Conservation (phyloP, 2,329 filamentous ascomycete species). For the Ophiostoma fasciatum region DNA sequence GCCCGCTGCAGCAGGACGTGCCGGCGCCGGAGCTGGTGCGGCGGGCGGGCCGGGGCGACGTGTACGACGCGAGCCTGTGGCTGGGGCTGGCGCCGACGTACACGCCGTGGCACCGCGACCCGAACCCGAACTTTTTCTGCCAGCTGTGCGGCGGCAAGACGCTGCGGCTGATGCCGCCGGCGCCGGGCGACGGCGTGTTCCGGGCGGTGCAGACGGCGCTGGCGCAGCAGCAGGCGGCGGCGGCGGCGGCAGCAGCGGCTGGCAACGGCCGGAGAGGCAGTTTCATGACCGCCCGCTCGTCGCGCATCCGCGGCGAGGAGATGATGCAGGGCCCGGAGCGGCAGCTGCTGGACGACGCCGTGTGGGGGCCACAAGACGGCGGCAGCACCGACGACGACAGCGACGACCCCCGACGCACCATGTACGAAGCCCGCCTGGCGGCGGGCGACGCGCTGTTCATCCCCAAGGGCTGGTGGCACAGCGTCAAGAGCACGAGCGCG, state of each 20-base stretch:
- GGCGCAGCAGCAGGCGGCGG: constrained; percentile 12
- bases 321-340: constrained; percentile 83
- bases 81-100: constrained; percentile 75
- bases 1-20: constrained; percentile 45
- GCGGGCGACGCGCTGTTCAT: constrained; percentile 64
- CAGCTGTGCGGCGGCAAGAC: constrained; percentile 63
- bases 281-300: constrained; percentile 4
- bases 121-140: constrained; percentile 84
- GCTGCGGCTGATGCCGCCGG: constrained; percentile 56
- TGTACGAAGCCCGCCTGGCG: constrained; percentile 39
- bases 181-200: constrained; percentile 50
- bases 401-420: constrained; percentile 12
- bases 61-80: constrained; percentile 85
- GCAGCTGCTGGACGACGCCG: constrained; percentile 44
- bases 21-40: constrained; percentile 50
- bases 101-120: constrained; percentile 82
- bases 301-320: constrained; percentile 56
- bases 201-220: constrained; percentile 29
- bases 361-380: constrained; percentile 42
- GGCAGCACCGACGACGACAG: constrained; percentile 3
- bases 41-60: constrained; percentile 50
- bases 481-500: constrained; percentile 47
- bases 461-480: constrained; percentile 79
- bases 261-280: constrained; percentile 12
- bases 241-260: background rate